These are phyloP conservation scores for Ascobolus immersus DNA, from an alignment of 495 filamentous ascomycete species.

Conservation along the genomic window DNA sequence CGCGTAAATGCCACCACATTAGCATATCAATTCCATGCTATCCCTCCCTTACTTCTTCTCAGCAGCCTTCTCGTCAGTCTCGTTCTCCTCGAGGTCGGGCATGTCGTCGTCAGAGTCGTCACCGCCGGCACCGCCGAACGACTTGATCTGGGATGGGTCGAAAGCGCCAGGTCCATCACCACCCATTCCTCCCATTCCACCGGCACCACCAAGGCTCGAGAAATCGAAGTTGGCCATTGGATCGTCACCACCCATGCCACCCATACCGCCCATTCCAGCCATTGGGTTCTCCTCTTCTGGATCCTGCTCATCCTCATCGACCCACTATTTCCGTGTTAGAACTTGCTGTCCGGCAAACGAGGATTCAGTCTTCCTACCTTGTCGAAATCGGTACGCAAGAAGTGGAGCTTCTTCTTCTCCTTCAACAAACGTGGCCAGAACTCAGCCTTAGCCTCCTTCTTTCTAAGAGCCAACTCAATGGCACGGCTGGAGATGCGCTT, in stretches of 20 bases:
- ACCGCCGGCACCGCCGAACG: slow-evolving; percentile 14
- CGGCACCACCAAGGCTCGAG: slow-evolving; percentile 59
- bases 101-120: slow-evolving; percentile 39
- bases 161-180: slow-evolving; percentile 22
- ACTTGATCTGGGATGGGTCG: slow-evolving; percentile 19
- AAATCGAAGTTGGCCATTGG: slow-evolving; percentile 52
- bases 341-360: not conserved
- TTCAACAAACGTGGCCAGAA: slow-evolving; percentile 92
- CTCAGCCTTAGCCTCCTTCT: slow-evolving; percentile 78
- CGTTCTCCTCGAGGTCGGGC: slow-evolving; percentile 12
- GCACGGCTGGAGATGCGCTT: slow-evolving; percentile 60
- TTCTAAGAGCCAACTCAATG: slow-evolving; percentile 69
- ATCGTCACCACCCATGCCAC: slow-evolving; percentile 16
- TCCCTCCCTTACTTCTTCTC: no score
- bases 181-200: slow-evolving; percentile 27
- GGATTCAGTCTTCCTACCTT: slow-evolving; percentile 33
- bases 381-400: slow-evolving; percentile 96
- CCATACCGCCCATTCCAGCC: slow-evolving; percentile 14
- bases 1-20: no score
- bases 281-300: slow-evolving; percentile 53
- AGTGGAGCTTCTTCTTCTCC: slow-evolving; percentile 69
- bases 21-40: no score
- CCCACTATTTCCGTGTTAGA: slow-evolving; percentile 37
- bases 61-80: slow-evolving; percentile 1
- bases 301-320: slow-evolving; percentile 98